Percentiles rank a stretch among this genome's conserved stretches.
Evolutionary conservation across 2,329 filamentous ascomycete genomes (phyloP).

Genomic region (Alternaria novae-zelandiae): DNA sequence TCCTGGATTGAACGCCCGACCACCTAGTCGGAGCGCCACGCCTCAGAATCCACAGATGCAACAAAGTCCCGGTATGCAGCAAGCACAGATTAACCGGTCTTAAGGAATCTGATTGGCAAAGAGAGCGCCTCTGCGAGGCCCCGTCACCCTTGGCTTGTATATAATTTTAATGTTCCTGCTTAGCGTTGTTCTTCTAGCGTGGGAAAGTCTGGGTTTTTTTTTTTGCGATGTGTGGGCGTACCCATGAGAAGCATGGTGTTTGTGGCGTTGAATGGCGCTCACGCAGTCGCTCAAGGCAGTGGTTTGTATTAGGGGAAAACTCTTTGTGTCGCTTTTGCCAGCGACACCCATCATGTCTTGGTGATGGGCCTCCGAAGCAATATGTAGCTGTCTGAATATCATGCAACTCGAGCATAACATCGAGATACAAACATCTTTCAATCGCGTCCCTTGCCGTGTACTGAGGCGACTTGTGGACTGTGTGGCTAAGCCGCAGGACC

Average conservation of each 20-base stretch:
- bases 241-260: slow-evolving; percentile 15
- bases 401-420: slow-evolving; percentile 9
- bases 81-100: slow-evolving; percentile 38
- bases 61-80: slow-evolving; percentile 43
- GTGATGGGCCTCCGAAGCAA: background rate
- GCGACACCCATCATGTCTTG: background rate
- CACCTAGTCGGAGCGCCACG: slow-evolving; percentile 47
- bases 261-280: slow-evolving; percentile 15
- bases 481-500: background rate
- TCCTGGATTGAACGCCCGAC: slow-evolving; percentile 40
- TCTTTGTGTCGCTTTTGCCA: slow-evolving; percentile 5
- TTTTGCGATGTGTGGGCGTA: background rate
- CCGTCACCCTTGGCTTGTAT: slow-evolving; percentile 31
- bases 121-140: slow-evolving; percentile 23
- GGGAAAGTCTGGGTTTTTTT: slow-evolving; percentile 5
- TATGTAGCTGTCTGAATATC: slow-evolving; percentile 17
- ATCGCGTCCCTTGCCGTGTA: background rate
- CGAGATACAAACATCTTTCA: background rate
- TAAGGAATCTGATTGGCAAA: slow-evolving; percentile 10
- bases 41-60: slow-evolving; percentile 46
- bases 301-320: background rate
- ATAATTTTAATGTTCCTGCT: slow-evolving; percentile 38
- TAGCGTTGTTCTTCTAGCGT: slow-evolving; percentile 22
- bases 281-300: background rate
- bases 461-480: background rate